Conservation (phyloP, 2,329 filamentous ascomycete species). For the Penicillium sp. region DNA sequence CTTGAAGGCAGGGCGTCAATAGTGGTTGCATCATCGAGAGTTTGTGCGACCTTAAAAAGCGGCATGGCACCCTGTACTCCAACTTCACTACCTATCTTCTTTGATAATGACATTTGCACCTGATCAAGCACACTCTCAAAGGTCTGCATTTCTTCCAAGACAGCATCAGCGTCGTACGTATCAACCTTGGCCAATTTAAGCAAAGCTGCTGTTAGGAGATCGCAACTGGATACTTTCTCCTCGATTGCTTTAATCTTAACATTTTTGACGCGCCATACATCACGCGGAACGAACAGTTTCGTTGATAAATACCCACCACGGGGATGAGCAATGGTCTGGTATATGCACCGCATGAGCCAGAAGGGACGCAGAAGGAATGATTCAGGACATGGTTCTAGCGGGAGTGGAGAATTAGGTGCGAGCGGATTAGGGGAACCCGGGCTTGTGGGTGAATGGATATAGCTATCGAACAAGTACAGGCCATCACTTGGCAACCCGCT, state of each 20-base stretch:
- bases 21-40: constrained; percentile 52
- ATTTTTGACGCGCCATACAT: constrained; percentile 92
- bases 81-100: constrained; percentile 92
- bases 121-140: constrained; percentile 86
- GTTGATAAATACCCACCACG: constrained; percentile 90
- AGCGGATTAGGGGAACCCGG: constrained; percentile 70
- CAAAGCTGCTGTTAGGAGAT: constrained; percentile 85
- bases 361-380: constrained; percentile 91
- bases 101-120: constrained; percentile 74
- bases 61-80: constrained; percentile 75
- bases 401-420: constrained; percentile 70
- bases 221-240: constrained; percentile 91
- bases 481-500: constrained; percentile 67
- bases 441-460: constrained; percentile 70
- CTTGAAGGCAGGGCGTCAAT: constrained; percentile 49
- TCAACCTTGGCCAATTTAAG: constrained; percentile 83
- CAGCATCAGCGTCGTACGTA: constrained; percentile 85
- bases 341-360: constrained; percentile 95
- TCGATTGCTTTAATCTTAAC: constrained; percentile 91
- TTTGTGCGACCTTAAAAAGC: constrained; percentile 70
- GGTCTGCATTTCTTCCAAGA: constrained; percentile 91
- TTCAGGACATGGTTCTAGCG: constrained; percentile 89
- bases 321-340: constrained; percentile 89
- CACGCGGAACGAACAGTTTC: constrained; percentile 87
- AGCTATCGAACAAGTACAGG: constrained; percentile 80